Conservation (phyloP, 228 moss, liverwort and hornwort species). For the Sphagnum fallax region DNA sequence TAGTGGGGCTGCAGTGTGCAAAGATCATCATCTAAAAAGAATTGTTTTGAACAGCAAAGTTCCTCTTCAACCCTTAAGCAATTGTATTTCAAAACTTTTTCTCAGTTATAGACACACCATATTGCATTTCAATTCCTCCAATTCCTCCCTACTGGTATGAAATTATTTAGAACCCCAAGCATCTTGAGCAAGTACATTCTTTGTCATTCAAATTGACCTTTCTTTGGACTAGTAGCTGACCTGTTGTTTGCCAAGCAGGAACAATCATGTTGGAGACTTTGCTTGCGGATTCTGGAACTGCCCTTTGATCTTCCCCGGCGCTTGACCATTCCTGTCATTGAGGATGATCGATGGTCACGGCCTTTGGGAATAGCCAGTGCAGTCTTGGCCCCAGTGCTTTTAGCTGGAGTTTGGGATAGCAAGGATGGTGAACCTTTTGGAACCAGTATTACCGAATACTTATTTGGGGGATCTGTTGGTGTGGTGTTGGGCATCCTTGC, state of each 20-base stretch:
- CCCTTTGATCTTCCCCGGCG: conserved; percentile 75
- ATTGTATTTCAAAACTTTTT: no score
- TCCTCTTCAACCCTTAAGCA: no score
- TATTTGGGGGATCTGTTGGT: conserved; percentile 36
- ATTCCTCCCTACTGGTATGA: no score
- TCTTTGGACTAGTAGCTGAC: neutral
- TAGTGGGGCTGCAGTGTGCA: no score
- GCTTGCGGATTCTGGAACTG: conserved; percentile 43
- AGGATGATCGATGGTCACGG: conserved; percentile 66
- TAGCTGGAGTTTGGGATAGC: conserved; percentile 88
- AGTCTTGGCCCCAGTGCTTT: conserved; percentile 50
- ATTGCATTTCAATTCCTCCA: no score
- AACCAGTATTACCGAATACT: conserved; percentile 51
- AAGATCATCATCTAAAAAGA: no score
- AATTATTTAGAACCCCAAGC: no score
- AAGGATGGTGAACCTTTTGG: conserved; percentile 62
- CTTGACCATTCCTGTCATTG: conserved; percentile 79
- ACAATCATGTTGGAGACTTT: conserved; percentile 22
- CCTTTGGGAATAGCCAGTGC: conserved; percentile 71
- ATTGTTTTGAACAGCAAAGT: no score
- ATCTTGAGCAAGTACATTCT: neutral
- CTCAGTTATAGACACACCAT: no score
- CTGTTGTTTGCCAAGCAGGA: conserved; percentile 12
- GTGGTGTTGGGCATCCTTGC: conserved; percentile 44
- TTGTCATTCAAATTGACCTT: neutral